Base-by-base conservation (phyloP, 1,284 basidiomycete genomes). In the Hemileia vastatrix region DNA sequence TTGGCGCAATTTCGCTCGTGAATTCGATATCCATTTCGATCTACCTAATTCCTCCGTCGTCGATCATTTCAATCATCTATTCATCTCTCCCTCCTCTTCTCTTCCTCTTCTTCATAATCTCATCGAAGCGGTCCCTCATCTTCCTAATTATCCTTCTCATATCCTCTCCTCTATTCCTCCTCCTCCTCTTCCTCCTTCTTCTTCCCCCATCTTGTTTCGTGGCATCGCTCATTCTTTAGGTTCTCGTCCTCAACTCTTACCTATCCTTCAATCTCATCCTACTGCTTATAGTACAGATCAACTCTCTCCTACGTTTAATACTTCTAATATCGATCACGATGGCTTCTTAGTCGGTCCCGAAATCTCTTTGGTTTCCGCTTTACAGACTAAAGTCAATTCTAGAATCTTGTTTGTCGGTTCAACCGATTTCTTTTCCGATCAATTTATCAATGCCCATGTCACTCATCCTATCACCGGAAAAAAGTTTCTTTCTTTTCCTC, bases 351-450 rank as follows among this genome's bases (percentile, higher is more conserved):
- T 86, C 0, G 91, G 90, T 3, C 83, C 83, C 66, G 81, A 82
- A 40, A 80, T 90, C 47, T 80, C 82, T 27, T 79, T 96, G 43
- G 89, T 91, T 49, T 87, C 86, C 2, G 93, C 89, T 4, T 88
- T 97, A 81, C 94, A 98, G 78, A 84, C 90, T 1, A 78, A 81
- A 23, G 83, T 83, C 64, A 90, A 87, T 68, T 85, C 86, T 0
- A 81, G 93, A 8, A 83, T 86, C 23, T 83, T 85, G 1, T 95
- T 90, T 78, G 80, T 87, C 2, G 94, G 93, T 6, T 85, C 88
- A 36, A 80, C 85, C 1, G 86, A 87, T 6, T 68, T 93, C 64
- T 87, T 97, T 76, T 84, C 82, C 19, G 77, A 82, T 65, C 65
- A 68, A 49, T 76, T 73, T 8, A 49, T 43, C 4, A 31, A 31